Base-by-base conservation (phyloP, 2,329 filamentous ascomycete species). In the Emmonsiellopsis sp. region DNA sequence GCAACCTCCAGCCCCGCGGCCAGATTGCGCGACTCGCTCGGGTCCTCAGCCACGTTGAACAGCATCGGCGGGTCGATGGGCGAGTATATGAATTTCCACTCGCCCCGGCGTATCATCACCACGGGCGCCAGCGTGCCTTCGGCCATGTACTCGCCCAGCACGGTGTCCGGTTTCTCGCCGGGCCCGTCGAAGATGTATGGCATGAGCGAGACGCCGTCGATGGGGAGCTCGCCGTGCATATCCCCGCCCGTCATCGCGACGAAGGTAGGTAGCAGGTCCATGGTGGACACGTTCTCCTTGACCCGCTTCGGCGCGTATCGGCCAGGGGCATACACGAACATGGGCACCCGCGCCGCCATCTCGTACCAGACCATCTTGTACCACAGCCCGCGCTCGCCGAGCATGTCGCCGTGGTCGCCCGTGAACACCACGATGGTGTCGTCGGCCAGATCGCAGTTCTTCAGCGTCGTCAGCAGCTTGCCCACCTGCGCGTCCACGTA, bases 301-400 rank as follows among this genome's bases (percentile, higher is more conserved):
- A 96, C 86, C 35, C 83, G 85, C 73, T 84, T 89, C 34, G 90
- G 84, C 11, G 77, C 68, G 70, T 92, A 95, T 57, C 79, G 79
- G 62, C 83, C 78, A 30, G 91, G 91, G 63, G 91, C 83, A 70
- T 89, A 85, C 67, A 95, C 80, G 59, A 96, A 77, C 67, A 96
- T 84, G 1, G 91, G 91, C 20, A 96, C 91, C 31, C 91, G 86
- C 45, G 89, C 89, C 10, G 89, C 95, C 41, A 85, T 85, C 78
- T 96, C 91, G 64, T 90, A 95, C 80, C 93, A 96, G 66, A 83
- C 89, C 91, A 96, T 96, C 79, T 96, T 96, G 77, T 95, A 82
- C 91, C 91, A 96, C 46, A 96, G 76, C 5, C 87, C 87, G 51
- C 89, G 84, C 76, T 96, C 91, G 55, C 91, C 91, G 7, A 96